phyloP scores from a whole-genome alignment of 495 filamentous ascomycete species.

The Neurospora sublineolata region DNA sequence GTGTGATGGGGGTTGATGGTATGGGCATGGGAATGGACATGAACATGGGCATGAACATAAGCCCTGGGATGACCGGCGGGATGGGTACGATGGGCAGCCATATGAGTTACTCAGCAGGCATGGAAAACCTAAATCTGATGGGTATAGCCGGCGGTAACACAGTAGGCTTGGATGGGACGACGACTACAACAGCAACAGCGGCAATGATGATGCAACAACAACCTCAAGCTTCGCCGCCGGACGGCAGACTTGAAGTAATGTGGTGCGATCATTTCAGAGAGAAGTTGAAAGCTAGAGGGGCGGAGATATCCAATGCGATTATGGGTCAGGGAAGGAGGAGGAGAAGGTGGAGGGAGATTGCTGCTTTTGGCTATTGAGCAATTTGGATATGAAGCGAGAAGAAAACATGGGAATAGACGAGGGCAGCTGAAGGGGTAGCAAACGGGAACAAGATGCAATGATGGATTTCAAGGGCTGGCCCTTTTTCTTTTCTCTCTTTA shows the following conservation, averaged over 20 bases:
- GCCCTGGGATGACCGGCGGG: background rate
- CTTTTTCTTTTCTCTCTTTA: background rate
- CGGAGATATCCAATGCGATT: conserved; percentile 10
- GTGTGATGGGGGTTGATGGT: background rate
- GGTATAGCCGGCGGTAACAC: no score
- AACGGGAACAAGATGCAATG: background rate
- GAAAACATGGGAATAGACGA: background rate
- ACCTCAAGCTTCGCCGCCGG: conserved; percentile 8
- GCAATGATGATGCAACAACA: background rate
- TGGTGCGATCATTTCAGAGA: conserved; percentile 31
- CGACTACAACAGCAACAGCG: background rate
- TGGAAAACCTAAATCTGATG: background rate
- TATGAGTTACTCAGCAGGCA: background rate
- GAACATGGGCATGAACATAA: background rate
- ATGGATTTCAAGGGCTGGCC: background rate
- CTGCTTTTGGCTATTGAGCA: background rate
- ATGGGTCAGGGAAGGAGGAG: conserved; percentile 6
- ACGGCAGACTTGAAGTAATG: conserved; percentile 25
- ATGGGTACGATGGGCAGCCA: background rate
- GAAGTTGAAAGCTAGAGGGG: conserved; percentile 10
- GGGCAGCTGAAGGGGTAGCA: rapidly evolving
- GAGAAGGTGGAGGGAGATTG: conserved; percentile 14
- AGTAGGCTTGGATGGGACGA: background rate
- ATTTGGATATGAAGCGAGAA: no score
- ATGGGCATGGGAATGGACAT: background rate